Conservation (phyloP, 768 basidiomycete species). For the Boletus huronensis region DNA sequence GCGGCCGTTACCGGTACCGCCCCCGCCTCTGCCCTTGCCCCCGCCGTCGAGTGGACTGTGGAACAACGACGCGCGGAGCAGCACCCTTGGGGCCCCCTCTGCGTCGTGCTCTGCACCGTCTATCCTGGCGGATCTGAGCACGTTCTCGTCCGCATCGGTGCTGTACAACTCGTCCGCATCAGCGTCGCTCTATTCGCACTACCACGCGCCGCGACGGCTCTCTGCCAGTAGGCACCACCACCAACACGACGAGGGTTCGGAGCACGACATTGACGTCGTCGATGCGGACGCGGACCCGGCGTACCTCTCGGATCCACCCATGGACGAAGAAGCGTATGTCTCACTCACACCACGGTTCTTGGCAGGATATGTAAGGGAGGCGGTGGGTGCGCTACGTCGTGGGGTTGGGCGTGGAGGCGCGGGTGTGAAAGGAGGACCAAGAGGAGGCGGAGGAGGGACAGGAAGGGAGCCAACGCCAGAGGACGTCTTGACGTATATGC, state of each 20-base stretch:
- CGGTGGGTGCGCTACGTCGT: constrained; percentile 38
- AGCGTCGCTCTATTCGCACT: constrained; percentile 24
- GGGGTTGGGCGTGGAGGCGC: constrained; percentile 1
- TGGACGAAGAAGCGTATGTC: constrained; percentile 59
- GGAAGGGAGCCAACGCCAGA: constrained; percentile 34
- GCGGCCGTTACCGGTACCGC: constrained; percentile 31
- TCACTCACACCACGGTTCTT: constrained; percentile 54
- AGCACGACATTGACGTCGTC: constrained; percentile 16
- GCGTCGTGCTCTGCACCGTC: constrained; percentile 26
- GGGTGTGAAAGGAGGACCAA: constrained; percentile 10
- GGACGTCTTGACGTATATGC: constrained; percentile 46
- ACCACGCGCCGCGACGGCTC: constrained; percentile 18
- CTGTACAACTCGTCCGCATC: constrained; percentile 21
- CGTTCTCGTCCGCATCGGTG: constrained; percentile 25
- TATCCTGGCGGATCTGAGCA: background rate
- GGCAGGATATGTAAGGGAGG: constrained; percentile 43
- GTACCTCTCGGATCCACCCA: constrained; percentile 57
- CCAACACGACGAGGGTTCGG: background rate
- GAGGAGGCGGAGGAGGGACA: background rate
- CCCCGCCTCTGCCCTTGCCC: background rate
- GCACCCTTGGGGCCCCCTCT: constrained; percentile 23
- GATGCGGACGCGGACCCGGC: constrained; percentile 38
- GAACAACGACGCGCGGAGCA: constrained; percentile 35
- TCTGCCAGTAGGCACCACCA: background rate
- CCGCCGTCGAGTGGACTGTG: constrained; percentile 39